Percentiles rank a stretch among this genome's conserved stretches.
phyloP scores from a whole-genome alignment of 2,329 filamentous ascomycete species.

The Hypoxylon sp. region DNA sequence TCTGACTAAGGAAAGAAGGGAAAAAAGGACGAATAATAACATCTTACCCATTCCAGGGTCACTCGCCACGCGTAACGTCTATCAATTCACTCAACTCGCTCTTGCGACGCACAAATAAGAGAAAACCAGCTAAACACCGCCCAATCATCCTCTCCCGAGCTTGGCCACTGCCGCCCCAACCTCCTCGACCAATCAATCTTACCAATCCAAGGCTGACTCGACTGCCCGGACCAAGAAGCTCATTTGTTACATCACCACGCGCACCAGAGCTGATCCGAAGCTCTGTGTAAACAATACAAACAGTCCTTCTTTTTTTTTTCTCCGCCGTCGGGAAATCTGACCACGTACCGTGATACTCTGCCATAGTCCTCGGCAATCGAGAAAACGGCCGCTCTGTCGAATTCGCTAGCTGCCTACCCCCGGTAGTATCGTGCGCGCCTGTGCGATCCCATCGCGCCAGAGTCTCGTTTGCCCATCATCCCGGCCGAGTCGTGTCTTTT shows the following conservation, averaged over 20 bases:
- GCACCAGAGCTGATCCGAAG: conserved; percentile 30
- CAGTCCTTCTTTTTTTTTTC: conserved; percentile 29
- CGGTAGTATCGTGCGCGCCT: conserved; percentile 25
- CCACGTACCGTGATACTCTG: conserved; percentile 23
- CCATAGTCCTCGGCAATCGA: conserved; percentile 27
- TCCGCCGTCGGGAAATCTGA: conserved; percentile 33
- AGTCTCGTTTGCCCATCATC: conserved; percentile 28
- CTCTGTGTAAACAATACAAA: conserved; percentile 40
- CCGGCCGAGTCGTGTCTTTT: conserved; percentile 16
- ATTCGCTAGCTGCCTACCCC: conserved; percentile 14
- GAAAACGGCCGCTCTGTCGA: conserved; percentile 15
- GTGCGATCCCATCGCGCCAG: conserved; percentile 35
- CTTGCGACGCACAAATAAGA: conserved; percentile 26
- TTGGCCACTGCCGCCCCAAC: conserved; percentile 30
- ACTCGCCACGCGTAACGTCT: conserved; percentile 14
- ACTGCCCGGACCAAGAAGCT: conserved; percentile 38
- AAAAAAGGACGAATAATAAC: conserved; percentile 26
- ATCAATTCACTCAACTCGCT: conserved; percentile 19
- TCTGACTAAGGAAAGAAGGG: conserved; percentile 17
- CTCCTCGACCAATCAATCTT: conserved; percentile 44
- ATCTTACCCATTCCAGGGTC: conserved; percentile 14
- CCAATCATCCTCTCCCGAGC: conserved; percentile 24
- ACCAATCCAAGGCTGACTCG: conserved; percentile 42
- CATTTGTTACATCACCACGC: conserved; percentile 45
- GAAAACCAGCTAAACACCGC: conserved; percentile 2